Percentiles rank a stretch among this genome's conserved stretches.
phyloP scores from a whole-genome alignment of 805 yeast species.

The Alloascoidea africana region DNA sequence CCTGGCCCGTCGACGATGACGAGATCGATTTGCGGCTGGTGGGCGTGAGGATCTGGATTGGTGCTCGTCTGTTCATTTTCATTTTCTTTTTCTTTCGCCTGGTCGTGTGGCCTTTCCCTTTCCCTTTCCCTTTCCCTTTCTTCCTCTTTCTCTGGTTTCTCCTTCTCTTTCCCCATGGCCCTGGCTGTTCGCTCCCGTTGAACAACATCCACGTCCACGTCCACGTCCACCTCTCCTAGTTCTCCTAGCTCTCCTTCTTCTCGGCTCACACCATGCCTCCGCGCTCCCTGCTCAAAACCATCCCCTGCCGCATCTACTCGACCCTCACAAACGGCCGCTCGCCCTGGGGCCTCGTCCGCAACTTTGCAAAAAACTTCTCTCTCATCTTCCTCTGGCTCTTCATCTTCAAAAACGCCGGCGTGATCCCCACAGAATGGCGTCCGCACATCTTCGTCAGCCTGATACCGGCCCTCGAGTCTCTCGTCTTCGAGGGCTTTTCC shows the following conservation, averaged over 20 bases:
- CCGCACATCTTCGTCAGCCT: constrained; percentile 37
- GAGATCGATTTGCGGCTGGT: too few relatives aligned
- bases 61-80: too few relatives aligned
- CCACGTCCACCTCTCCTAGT: background rate
- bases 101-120: too few relatives aligned
- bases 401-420: constrained; percentile 16
- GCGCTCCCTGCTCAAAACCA: background rate
- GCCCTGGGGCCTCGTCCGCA: background rate
- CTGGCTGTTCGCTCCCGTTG: too few relatives aligned
- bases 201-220: too few relatives aligned
- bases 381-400: constrained; percentile 12
- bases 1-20: too few relatives aligned
- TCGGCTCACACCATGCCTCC: background rate
- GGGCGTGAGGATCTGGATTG: too few relatives aligned
- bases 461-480: constrained; percentile 25
- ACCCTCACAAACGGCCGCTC: background rate
- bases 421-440: constrained; percentile 35
- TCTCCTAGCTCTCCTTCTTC: constrained; percentile 1
- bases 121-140: too few relatives aligned
- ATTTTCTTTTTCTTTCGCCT: too few relatives aligned
- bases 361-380: constrained; percentile 9
- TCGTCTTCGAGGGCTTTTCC: constrained; percentile 13
- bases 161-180: too few relatives aligned
- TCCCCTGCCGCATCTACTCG: background rate
- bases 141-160: too few relatives aligned